Base-by-base conservation (phyloP, 257 asterid species). In the Datura wrightii region DNA sequence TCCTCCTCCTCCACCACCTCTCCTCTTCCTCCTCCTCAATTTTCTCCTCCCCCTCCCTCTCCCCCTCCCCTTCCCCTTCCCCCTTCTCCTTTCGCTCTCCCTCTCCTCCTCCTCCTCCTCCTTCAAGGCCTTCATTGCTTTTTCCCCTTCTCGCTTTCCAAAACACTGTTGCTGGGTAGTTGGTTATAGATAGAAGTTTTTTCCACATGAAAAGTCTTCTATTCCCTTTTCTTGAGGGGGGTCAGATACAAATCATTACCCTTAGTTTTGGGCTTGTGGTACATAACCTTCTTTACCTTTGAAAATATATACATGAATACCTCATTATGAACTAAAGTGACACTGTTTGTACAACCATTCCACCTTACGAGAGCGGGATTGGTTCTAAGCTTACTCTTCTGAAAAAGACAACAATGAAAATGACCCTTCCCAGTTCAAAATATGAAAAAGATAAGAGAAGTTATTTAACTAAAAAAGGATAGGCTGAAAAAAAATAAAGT, bases 291-390 rank as follows among this genome's bases (percentile, higher is more conserved):
- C 60, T 48, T 50, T 44, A 16, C 59, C 19, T 74, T 74, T 13
- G n/a, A 74, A 74, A 48, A 24, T 74, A 48, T 48, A 19, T 14
- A 48, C 59, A 46, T 11, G 10, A 24, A 19, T 14, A 46, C 36
- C 81, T 74, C 44, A 74, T 48, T 74, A 41, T 70, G 79, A 70
- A 42, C 34, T 39, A 18, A 70, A 41, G 34, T 70, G 79, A 18
- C 18, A 18, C 15, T 41, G 54, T 70, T 67, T 67, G 13, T 67
- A 6, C 6, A 24, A 0, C 14, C 15, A 41, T 70, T 67, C n/a
- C 58, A 74, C 81, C 81, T 74, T 11, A 15, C 6, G 44, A 50
- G 41, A 74, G 44, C 50, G 59, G 60, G 60, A 74, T 50, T 11
- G 81, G 44, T 37, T 67, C 52, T 67, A 67, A 37, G 11, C 76